These are phyloP conservation scores for Saposhnikovia divaricata DNA, from an alignment of 129 eudicot genomes.

Conservation along the genomic window DNA sequence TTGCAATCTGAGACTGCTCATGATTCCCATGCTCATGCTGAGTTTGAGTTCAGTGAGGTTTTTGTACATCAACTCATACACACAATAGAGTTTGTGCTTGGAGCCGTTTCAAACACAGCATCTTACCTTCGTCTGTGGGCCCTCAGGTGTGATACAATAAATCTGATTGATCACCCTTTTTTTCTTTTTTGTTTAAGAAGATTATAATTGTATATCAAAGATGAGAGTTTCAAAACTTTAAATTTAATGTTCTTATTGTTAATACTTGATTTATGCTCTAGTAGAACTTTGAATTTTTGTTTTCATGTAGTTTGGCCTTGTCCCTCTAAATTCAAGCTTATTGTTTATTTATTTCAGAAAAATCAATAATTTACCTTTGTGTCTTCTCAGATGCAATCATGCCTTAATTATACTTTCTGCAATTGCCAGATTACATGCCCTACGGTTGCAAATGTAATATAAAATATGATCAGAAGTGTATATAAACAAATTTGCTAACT, in stretches of 20 bases:
- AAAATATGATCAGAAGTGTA: background rate
- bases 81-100: slow-evolving; percentile 95
- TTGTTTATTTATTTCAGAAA: background rate
- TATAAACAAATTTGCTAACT: background rate
- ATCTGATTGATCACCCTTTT: background rate
- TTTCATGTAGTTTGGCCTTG: background rate
- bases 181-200: background rate
- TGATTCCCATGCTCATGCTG: slow-evolving; percentile 81
- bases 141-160: slow-evolving; percentile 57
- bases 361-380: background rate
- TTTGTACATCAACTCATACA: slow-evolving; percentile 95
- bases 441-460: background rate
- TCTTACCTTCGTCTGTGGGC: slow-evolving; percentile 99
- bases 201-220: background rate
- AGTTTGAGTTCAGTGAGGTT: slow-evolving; percentile 92
- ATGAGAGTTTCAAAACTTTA: background rate
- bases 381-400: background rate
- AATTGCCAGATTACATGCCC: background rate
- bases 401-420: background rate
- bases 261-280: background rate
- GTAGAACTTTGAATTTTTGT: background rate
- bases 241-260: background rate
- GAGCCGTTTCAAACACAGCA: slow-evolving; percentile 98
- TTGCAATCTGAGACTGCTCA: slow-evolving; percentile 49
- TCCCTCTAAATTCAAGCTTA: background rate